These are phyloP conservation scores for Escallonia rubra DNA, from an alignment of 129 eudicot genomes.

Conservation along the genomic window DNA sequence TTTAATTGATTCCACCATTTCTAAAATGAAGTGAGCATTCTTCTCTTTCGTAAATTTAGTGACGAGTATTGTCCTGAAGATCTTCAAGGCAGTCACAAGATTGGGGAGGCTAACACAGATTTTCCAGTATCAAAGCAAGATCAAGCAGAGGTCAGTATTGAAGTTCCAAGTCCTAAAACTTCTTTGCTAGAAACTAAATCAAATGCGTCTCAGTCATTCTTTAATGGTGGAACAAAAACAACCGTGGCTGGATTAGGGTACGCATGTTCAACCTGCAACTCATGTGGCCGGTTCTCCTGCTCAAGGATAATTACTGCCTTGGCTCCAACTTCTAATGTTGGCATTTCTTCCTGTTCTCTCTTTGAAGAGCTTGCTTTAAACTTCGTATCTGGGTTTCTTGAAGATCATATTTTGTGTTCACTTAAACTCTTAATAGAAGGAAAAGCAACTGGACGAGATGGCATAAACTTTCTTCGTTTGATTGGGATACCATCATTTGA, in stretches of 20 bases:
- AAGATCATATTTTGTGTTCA: conserved; percentile 65
- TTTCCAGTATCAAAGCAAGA: conserved; percentile 13
- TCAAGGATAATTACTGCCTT: conserved; percentile 70
- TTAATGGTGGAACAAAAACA: conserved; percentile 35
- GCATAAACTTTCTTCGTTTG: conserved; percentile 62
- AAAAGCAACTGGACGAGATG: conserved; percentile 60
- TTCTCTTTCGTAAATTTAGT: conserved; percentile 36
- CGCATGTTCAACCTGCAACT: conserved; percentile 44
- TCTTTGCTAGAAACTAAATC: conserved; percentile 24
- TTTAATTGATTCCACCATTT: not conserved
- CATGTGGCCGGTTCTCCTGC: conserved; percentile 64
- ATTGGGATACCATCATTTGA: conserved; percentile 71
- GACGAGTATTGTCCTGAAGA: conserved; percentile 45
- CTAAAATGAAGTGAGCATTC: conserved; percentile 6
- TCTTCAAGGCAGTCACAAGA: conserved; percentile 13
- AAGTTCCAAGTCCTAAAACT: conserved; percentile 18
- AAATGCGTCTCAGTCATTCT: conserved; percentile 26
- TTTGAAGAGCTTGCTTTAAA: conserved; percentile 57
- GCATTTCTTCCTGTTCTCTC: conserved; percentile 42
- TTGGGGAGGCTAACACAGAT: conserved; percentile 1
- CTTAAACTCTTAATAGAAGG: conserved; percentile 70
- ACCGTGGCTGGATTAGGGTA: conserved; percentile 40
- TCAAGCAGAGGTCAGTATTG: conserved; percentile 26
- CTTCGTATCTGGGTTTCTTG: conserved; percentile 58
- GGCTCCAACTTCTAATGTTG: conserved; percentile 72